Base-by-base conservation (phyloP, 495 filamentous ascomycete genomes). In the Penicilliopsis zonata region DNA sequence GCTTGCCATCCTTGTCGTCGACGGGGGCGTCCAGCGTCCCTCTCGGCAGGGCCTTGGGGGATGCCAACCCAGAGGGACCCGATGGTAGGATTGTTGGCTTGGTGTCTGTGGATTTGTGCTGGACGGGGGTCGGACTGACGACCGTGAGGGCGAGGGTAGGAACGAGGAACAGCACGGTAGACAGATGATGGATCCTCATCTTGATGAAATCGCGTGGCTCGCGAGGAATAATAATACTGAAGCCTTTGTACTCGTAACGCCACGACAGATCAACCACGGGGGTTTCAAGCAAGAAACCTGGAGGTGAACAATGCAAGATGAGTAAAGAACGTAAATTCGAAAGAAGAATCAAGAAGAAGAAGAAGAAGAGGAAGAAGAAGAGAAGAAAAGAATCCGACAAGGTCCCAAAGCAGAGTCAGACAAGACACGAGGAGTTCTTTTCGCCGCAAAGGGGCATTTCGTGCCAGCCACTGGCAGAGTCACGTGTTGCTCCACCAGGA, bases 1-100 rank as follows among this genome's bases (percentile, higher is more conserved):
- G 90, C 63, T 86, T 87, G 16, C 90, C 90, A 67, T 98, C 90
- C 41, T 85, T 81, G 20, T 90, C 92, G 52, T 98, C 90, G 4
- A 96, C 81, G 1, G 92, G 90, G 40, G 84, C 84, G 64, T 90
- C 77, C 59, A 82, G 85, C 37, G 83, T 86, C 30, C 82, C 83
- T 40, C 57, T 59, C 9, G 48, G 42, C 29, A 43, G 26, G 22
- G 36, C 35, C 31, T 56, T 49, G 28, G 49, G 39, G 15, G 34
- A 19, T 8, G 37, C 15, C 22, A 43, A 28, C 9, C 24, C 40
- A 28, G 45, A 42, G 22, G 5, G 33, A 17, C 9, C 33, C 31
- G 12, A 41, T 17, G 4, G 41, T 31, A 36, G 52, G n/a, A n/a
- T n/a, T n/a, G n/a, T n/a, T n/a, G n/a, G n/a, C n/a, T n/a, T 50